Evolutionary conservation across 371 early-diverging fungal species (phyloP).

Genomic region (Dinochytrium kinnereticum): DNA sequence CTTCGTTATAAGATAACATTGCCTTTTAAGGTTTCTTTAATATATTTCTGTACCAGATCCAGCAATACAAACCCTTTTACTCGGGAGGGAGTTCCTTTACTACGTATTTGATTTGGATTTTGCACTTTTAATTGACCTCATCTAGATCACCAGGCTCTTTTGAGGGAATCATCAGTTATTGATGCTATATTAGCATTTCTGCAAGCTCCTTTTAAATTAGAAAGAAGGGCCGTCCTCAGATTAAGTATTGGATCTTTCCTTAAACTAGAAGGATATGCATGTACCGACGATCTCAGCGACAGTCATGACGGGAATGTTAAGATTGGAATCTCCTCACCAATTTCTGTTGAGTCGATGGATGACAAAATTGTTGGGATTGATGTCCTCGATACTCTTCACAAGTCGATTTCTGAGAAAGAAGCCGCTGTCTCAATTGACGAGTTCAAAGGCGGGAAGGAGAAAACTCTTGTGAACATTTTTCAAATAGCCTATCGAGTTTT

Average conservation of each 20-base stretch:
- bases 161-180: slow-evolving; percentile 59
- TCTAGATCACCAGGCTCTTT: slow-evolving; percentile 56
- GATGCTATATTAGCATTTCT: slow-evolving; percentile 53
- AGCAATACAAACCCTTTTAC: slow-evolving; percentile 47
- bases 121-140: neutral
- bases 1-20: neutral
- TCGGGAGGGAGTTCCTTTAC: slow-evolving; percentile 54
- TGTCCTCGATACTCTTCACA: neutral
- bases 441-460: slow-evolving; percentile 28
- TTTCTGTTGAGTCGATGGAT: neutral
- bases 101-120: slow-evolving; percentile 36
- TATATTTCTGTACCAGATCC: slow-evolving; percentile 59
- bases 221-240: slow-evolving; percentile 28
- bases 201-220: slow-evolving; percentile 51
- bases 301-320: no score
- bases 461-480: slow-evolving; percentile 14
- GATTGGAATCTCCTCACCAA: no score
- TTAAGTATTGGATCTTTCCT: slow-evolving; percentile 23
- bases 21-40: slow-evolving; percentile 43
- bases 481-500: slow-evolving; percentile 38
- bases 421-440: slow-evolving; percentile 6
- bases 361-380: neutral
- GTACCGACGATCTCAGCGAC: no score
- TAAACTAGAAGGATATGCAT: slow-evolving; percentile 1
- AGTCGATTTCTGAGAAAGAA: neutral